These are phyloP conservation scores for Clarireedia paspali DNA, from an alignment of 2,329 filamentous ascomycete genomes.

Conservation along the genomic window DNA sequence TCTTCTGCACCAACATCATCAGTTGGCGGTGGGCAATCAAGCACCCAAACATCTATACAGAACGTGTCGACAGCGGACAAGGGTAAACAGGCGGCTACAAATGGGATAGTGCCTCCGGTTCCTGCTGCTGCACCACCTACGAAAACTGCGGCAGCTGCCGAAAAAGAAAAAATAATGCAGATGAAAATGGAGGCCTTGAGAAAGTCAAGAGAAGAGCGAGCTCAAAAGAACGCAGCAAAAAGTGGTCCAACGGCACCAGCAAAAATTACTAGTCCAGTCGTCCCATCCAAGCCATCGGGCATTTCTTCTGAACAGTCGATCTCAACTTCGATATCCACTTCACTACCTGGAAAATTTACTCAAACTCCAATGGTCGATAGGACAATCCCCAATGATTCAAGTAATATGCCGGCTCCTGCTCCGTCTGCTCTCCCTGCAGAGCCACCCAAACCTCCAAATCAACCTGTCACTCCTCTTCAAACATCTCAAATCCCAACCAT, in stretches of 20 bases:
- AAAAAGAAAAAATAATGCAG: constrained; percentile 67
- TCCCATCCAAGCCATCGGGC: constrained; percentile 1
- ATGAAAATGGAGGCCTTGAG: constrained; percentile 72
- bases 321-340: background rate
- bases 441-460: background rate
- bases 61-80: background rate
- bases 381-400: background rate
- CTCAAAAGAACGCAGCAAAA: constrained; percentile 32
- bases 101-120: background rate
- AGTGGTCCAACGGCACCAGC: constrained; percentile 9
- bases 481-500: constrained; percentile 1
- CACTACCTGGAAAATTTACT: background rate
- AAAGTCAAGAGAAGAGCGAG: constrained; percentile 43
- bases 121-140: constrained; percentile 8
- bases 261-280: background rate
- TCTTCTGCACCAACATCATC: background rate
- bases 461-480: background rate
- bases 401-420: background rate
- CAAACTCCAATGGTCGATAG: background rate
- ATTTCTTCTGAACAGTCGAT: background rate
- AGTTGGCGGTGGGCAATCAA: background rate
- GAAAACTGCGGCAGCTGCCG: constrained; percentile 39
- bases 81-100: background rate
- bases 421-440: background rate
- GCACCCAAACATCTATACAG: background rate